Percentiles rank a stretch among this genome's conserved stretches.
phyloP scores from a whole-genome alignment of 1,284 basidiomycete species.

The Moesziomyces sp. region DNA sequence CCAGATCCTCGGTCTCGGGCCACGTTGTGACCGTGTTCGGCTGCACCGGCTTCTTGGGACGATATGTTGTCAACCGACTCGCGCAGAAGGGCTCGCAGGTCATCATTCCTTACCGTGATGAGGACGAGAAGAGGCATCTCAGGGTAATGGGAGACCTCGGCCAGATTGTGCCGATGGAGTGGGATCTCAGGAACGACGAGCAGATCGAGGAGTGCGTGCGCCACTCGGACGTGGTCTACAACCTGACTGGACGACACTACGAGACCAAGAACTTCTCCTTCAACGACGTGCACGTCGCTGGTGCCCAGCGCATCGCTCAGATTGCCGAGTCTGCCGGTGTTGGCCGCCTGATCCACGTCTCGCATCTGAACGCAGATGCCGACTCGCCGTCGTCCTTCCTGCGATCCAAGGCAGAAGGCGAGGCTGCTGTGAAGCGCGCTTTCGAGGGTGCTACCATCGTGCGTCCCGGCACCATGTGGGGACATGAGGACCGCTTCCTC shows the following conservation, averaged over 20 bases:
- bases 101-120: constrained; percentile 93
- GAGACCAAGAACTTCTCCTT: constrained; percentile 92
- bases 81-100: constrained; percentile 91
- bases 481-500: constrained; percentile 92
- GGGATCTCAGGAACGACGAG: constrained; percentile 85
- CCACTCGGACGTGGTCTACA: constrained; percentile 98
- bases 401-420: constrained; percentile 88
- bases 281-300: constrained; percentile 80
- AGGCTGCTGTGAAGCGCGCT: constrained; percentile 83
- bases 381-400: constrained; percentile 86
- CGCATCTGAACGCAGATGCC: constrained; percentile 89
- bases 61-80: constrained; percentile 80
- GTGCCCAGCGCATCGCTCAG: constrained; percentile 77
- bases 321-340: constrained; percentile 83
- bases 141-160: constrained; percentile 96
- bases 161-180: constrained; percentile 96
- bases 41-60: constrained; percentile 91
- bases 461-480: constrained; percentile 85
- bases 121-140: constrained; percentile 90
- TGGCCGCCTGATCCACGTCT: constrained; percentile 89
- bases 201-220: constrained; percentile 93
- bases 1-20: constrained; percentile 62
- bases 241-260: constrained; percentile 87
- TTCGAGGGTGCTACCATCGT: constrained; percentile 92
- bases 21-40: constrained; percentile 97